Evolutionary conservation across 2,329 filamentous ascomycete species (phyloP).

Genomic region (Chaetomium olivaceum): DNA sequence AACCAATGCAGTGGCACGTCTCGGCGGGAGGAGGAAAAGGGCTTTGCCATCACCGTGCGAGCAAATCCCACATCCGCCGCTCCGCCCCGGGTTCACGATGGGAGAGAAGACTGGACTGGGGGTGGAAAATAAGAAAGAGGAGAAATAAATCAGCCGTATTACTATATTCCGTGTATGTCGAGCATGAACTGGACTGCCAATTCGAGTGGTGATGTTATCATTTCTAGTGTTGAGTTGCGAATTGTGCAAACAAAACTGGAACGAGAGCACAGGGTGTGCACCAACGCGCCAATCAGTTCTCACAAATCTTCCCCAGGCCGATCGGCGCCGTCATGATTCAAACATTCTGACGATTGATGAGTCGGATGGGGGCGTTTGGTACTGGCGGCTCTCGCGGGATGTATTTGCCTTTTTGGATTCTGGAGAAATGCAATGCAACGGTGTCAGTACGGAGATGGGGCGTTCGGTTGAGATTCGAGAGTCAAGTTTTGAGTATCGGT

Average conservation of each 20-base stretch:
- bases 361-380: not conserved
- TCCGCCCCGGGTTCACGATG: not conserved
- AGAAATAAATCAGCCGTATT: not conserved
- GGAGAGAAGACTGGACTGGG: not conserved
- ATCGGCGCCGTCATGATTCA: conserved; percentile 12
- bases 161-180: not conserved
- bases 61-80: conserved; percentile 1
- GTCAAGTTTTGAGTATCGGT: not conserved
- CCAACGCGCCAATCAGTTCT: not conserved
- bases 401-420: not conserved
- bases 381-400: conserved; percentile 20
- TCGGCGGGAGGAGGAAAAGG: conserved; percentile 10
- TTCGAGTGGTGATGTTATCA: not conserved
- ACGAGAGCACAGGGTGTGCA: not conserved
- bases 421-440: conserved; percentile 15
- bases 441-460: not conserved
- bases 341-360: not conserved
- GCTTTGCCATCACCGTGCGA: not conserved
- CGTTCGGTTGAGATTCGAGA: not conserved
- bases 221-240: not conserved
- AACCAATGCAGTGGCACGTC: conserved; percentile 13
- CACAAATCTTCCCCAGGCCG: not conserved
- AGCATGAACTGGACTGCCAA: not conserved
- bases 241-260: not conserved
- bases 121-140: not conserved